Conservation (phyloP, 352 stramenopile genomes). For the Globisporangium iwayamae region DNA sequence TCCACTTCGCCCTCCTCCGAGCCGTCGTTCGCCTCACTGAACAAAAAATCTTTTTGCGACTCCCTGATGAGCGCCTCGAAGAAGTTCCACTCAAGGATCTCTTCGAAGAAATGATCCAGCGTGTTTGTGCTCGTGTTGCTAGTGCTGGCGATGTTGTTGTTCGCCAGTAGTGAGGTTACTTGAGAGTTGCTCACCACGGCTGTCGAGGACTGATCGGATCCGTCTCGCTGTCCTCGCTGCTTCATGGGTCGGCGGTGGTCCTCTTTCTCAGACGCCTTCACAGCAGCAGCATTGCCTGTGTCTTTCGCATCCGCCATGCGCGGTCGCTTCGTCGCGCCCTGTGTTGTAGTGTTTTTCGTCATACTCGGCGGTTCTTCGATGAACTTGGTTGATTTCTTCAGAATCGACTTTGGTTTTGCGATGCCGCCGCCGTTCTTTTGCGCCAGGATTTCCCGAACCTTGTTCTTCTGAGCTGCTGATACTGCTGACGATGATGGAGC, state of each 20-base stretch:
- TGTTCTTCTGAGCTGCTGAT: slow-evolving; percentile 3
- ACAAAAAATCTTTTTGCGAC: slow-evolving; percentile 43
- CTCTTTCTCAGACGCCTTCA: slow-evolving; percentile 16
- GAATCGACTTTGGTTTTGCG: slow-evolving; percentile 31
- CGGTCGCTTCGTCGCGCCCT: slow-evolving; percentile 8
- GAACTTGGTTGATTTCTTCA: slow-evolving; percentile 31
- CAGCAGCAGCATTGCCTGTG: slow-evolving; percentile 8
- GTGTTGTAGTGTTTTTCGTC: not conserved
- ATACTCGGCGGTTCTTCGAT: slow-evolving; percentile 7
- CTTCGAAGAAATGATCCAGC: slow-evolving; percentile 77
- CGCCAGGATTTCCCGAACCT: slow-evolving; percentile 12
- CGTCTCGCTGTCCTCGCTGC: slow-evolving; percentile 29
- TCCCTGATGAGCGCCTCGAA: slow-evolving; percentile 57
- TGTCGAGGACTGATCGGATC: slow-evolving; percentile 14
- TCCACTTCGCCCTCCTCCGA: slow-evolving; percentile 73
- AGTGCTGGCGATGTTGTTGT: slow-evolving; percentile 3
- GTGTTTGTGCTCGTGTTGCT: slow-evolving; percentile 44
- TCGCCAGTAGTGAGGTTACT: not conserved
- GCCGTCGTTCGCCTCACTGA: slow-evolving; percentile 53
- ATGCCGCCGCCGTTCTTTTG: slow-evolving; percentile 11
- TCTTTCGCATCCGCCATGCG: slow-evolving; percentile 19
- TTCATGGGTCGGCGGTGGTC: slow-evolving; percentile 71
- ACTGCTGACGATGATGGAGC: slow-evolving; percentile 4
- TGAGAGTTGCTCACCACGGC: slow-evolving; percentile 17
- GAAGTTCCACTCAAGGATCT: slow-evolving; percentile 84